Base-by-base conservation (phyloP, 495 filamentous ascomycete species). In the Penicillium taxi region DNA sequence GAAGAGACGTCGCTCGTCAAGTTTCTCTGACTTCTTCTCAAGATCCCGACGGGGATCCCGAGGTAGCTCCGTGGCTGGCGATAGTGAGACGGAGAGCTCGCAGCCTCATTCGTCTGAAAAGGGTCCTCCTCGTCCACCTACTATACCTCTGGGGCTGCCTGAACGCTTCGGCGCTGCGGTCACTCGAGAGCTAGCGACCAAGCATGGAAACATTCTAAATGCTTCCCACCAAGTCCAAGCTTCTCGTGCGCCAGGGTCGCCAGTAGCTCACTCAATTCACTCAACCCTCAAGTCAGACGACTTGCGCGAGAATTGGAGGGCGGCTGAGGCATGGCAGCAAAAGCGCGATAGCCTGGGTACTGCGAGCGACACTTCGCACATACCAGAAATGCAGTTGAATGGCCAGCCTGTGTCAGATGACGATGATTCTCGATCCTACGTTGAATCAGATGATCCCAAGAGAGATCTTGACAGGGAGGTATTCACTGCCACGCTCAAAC, bases 151-250 rank as follows among this genome's bases (percentile, higher is more conserved):
- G 15, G 41, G 50, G 0, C 32, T 64, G 7, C 53, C 61, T 1
- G 59, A 63, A 33, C 52, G 59, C 9, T 55, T 64, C 41, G 50
- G 61, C 3, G 39, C 50, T n/a, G 51, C 53, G 5, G 54, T 63
- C 26, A 60, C 61, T 1, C 52, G 56, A 34, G 59, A 60, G 20
- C 32, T 64, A 9, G 50, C 50, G 13, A 40, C 41, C 5, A 44
- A 42, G 19, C 59, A 57, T 23, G 56, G 55, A 26, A 57, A 56
- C 3, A 32, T 49, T 9, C 40, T 64, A 26, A 34, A 48, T 20
- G 25, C 48, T 23, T 36, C 34, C 20, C 32, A 44, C 13, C 34
- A 51, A 30, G n/a, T 14, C 37, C 23, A 32, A 20, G 28, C 14
- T 19, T 11, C 20, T 16, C 19, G 3, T 14, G 12, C 26, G n/a